phyloP scores from a whole-genome alignment of 768 basidiomycete species.

The Boletus coccyginus region DNA sequence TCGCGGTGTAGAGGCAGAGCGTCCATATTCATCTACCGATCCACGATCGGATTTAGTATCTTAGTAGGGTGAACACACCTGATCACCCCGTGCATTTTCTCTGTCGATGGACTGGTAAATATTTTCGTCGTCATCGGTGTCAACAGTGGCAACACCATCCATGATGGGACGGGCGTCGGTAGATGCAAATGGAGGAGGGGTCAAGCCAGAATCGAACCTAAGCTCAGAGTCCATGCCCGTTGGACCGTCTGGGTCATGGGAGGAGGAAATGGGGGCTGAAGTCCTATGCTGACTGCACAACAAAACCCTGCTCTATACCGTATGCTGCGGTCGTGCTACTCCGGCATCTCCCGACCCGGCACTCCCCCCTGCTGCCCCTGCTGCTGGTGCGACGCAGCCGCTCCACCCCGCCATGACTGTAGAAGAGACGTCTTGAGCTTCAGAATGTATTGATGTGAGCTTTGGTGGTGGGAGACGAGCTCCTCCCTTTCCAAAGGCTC shows the following conservation, averaged over 20 bases:
- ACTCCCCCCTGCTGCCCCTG: no score
- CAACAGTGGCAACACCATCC: background rate
- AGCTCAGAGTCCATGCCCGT: constrained; percentile 3
- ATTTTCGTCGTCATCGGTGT: constrained; percentile 11
- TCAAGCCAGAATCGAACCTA: background rate
- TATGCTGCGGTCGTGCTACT: no score
- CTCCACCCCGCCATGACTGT: no score
- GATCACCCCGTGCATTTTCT: background rate
- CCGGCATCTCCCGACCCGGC: no score
- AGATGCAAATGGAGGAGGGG: background rate
- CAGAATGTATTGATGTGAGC: background rate
- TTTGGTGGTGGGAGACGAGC: background rate
- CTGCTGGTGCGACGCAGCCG: no score
- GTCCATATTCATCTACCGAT: constrained; percentile 21
- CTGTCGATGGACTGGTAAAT: constrained; percentile 14
- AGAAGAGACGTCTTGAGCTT: background rate
- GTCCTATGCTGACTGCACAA: no score
- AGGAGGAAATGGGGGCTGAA: no score
- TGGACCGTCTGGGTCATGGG: background rate
- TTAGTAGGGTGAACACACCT: constrained; percentile 6
- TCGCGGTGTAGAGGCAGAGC: background rate
- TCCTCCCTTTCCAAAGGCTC: constrained; percentile 6
- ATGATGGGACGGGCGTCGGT: background rate
- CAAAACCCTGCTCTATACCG: no score
- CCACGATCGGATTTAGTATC: background rate